Evolutionary conservation across 2,329 filamentous ascomycete species (phyloP), one percentile per base, ranked within the genome.

Genomic region (Diaporthe ilicicola): DNA sequence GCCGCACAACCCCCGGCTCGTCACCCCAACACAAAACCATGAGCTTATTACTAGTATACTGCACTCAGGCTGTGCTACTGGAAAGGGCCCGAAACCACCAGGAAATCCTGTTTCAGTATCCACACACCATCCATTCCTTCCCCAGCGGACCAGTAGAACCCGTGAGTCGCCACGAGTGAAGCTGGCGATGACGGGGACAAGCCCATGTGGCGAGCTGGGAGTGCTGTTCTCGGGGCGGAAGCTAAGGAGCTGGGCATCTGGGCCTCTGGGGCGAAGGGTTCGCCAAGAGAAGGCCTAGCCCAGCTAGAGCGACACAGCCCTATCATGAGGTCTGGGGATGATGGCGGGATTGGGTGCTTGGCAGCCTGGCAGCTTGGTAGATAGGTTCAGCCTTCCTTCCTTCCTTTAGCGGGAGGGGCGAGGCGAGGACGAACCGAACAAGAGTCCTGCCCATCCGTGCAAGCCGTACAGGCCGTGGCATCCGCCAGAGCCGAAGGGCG

Each of bases 131-230:
- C 29, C 59, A 62, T 17, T 9, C 42, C 42, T 34, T 22, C 42
- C 29, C 27, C 24, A 48, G 29, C 59, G 22, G 29, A n/a, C 59
- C 59, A 64, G 42, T 50, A 48, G 19, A 24, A 53, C 19, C 34
- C 39, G 19, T 27, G 42, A 13, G 13, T 27, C 27, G 32, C n/a
- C n/a, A 17, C 27, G 19, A 64, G 48, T 22, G 42, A 37, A 50
- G 59, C 56, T 29, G 59, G 29, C n/a, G 29, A 64, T 64, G 44
- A 50, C 59, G 59, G 59, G 42, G 59, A 64, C 59, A 64, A 64
- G 59, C 7, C 29, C n/a, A 50, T 2, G 59, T 64, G 59, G 59
- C 44, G 59, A 29, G 44, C 44, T 64, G 59, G 59, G 42, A 24
- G 29, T 64, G 59, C 59, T 12, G 27, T 62, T n/a, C 15, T 7